Evolutionary conservation across 2,329 filamentous ascomycete species (phyloP).

Genomic region (Elsinoe arachidis): DNA sequence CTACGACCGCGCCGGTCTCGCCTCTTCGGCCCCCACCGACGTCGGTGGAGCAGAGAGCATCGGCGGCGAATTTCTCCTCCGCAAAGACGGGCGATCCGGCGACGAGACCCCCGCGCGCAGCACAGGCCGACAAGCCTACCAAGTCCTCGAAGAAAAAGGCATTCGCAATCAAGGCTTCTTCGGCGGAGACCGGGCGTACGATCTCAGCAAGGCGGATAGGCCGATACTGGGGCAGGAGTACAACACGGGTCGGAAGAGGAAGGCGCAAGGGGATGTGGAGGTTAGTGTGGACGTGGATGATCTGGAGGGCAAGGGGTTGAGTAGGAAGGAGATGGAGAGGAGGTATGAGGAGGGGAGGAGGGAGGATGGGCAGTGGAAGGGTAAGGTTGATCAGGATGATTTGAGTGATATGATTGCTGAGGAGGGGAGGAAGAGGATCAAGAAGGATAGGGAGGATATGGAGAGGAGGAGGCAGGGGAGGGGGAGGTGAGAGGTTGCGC

Average conservation of each 20-base stretch:
- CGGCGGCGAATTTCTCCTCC: slow-evolving; percentile 79
- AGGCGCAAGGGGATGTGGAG: slow-evolving; percentile 80
- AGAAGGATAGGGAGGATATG: slow-evolving; percentile 69
- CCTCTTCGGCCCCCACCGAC: slow-evolving; percentile 73
- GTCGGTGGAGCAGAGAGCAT: slow-evolving; percentile 67
- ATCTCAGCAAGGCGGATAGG: slow-evolving; percentile 53
- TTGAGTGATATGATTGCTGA: slow-evolving; percentile 92
- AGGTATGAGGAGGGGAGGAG: slow-evolving; percentile 67
- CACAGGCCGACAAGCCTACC: slow-evolving; percentile 62
- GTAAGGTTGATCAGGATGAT: slow-evolving; percentile 68
- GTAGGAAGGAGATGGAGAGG: slow-evolving; percentile 72
- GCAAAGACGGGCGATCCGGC: slow-evolving; percentile 51
- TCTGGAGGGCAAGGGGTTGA: slow-evolving; percentile 67
- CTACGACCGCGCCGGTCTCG: slow-evolving; percentile 58
- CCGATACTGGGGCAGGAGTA: slow-evolving; percentile 68
- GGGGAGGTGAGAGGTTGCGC: slow-evolving; percentile 1
- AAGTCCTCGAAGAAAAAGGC: slow-evolving; percentile 80
- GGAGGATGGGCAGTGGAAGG: slow-evolving; percentile 54
- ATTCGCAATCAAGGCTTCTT: slow-evolving; percentile 88
- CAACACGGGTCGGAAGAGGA: slow-evolving; percentile 70
- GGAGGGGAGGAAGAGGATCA: slow-evolving; percentile 82
- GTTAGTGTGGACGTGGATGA: slow-evolving; percentile 83
- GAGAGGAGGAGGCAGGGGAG: slow-evolving; percentile 46
- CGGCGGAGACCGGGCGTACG: slow-evolving; percentile 87
- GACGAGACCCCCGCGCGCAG: neutral